Evolutionary conservation across 2,329 filamentous ascomycete species (phyloP), one percentile per base, ranked within the genome.

Genomic region (Aschersonia sp.): DNA sequence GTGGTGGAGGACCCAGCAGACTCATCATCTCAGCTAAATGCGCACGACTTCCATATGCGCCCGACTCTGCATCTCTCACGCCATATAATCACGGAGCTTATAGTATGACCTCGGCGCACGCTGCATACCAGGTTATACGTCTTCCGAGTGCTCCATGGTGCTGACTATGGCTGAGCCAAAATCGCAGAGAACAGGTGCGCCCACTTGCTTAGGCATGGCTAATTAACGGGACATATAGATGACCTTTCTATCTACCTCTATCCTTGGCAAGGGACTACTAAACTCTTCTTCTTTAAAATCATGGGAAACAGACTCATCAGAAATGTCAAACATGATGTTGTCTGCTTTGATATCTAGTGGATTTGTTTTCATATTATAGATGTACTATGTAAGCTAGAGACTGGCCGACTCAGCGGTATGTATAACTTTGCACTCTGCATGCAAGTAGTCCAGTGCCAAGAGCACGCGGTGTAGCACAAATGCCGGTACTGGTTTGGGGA

Each of bases 1-100:
- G 47, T 2, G 68, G 66, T 1, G 69, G 69, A 1, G 58, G 60
- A 0, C 70, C 71, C 41, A 75, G 64, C 4, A 74, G 54, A 5
- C 52, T 59, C 10, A 71, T 64, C 2, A 74, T 72, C 49, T 74
- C 68, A 1, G 70, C 68, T 14, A 75, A 65, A 53, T 72, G 70
- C 0, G 68, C 67, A 45, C 67, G 61, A 46, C 65, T 68, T 8
- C 64, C 55, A 44, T 73, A 73, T 0, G 35, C 58, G 10, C 66
- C 43, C 40, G 55, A 49, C 51, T 67, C 62, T 1, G 63, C 60
- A 45, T 71, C 68, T 12, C 12, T 8, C 41, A 71, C 59, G 14
- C 63, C 59, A 46, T 67, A 70, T 0, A 59, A 58, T 72, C 71
- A 76, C 1, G 65, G 62, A 4, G 53, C 59, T 53, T 62, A 53